Base-by-base conservation (phyloP, 1,284 basidiomycete species). In the Golubevia pallescens region DNA sequence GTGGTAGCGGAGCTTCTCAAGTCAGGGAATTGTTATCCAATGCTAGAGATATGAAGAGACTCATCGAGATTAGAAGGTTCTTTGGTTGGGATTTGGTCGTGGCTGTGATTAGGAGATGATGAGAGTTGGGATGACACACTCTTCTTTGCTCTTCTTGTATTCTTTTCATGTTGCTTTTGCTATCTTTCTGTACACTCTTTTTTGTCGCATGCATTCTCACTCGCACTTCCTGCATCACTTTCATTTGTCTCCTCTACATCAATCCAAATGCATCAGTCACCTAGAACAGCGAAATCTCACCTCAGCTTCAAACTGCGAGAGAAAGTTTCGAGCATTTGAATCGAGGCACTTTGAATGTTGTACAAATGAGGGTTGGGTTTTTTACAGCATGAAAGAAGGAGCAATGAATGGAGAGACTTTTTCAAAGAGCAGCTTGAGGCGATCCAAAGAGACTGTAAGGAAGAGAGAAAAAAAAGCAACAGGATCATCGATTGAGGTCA, bases 41-140 rank as follows among this genome's bases (percentile, higher is more conserved):
- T 62, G 67, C 65, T 34, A 48, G 68, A 19, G 60, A 66, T 57
- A 53, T 70, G 56, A 51, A 57, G 23, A 57, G 68, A 20, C 58
- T 71, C 13, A 14, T 71, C 2, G 69, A 71, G 64, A 60, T 71
- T 65, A 69, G 66, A 55, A 19, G 65, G 10, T 32, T 65, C 24
- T 57, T 64, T 48, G 63, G 64, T n/a, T 68, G 62, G 68, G 63
- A 69, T 63, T 54, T 71, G 13, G 69, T 71, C 4, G 20, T 71
- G 8, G 69, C 66, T 19, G 63, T 68, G 13, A 60, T 68, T 20
- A 34, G 58, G n/a, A 21, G 58, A n/a, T 32, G 20, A 58, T 23
- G 16, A 58, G 14, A 16, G 57, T n/a, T 16, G 16, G 57, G 20
- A 28, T 28, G 28, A 28, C 28, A 28, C 28, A 28, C 28, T 28